A percentile compares a stretch with the other conserved stretches of the same genome.
phyloP scores from a whole-genome alignment of 345 rosid species.

The Salix udensis region DNA sequence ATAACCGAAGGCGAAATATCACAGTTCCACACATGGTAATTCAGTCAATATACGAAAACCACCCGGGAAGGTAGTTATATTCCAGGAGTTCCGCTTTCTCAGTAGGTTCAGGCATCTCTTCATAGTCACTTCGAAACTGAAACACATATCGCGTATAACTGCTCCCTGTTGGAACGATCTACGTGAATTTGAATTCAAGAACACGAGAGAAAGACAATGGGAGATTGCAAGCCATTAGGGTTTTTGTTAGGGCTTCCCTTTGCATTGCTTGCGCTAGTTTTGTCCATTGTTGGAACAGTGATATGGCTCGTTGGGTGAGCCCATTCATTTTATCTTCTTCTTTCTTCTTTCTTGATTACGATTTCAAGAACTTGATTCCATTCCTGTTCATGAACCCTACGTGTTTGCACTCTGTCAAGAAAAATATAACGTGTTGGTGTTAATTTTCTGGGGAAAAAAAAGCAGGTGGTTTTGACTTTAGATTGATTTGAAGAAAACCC shows the following conservation, averaged over 20 bases:
- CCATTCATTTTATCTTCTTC: not conserved
- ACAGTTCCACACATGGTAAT: not conserved
- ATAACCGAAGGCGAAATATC: not conserved
- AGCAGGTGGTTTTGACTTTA: not conserved
- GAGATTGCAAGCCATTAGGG: conserved; percentile 33
- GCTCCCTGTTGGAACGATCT: not conserved
- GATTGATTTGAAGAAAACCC: not conserved
- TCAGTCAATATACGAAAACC: not conserved
- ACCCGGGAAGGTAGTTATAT: not conserved
- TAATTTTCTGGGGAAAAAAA: too few relatives aligned
- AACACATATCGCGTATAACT: not conserved
- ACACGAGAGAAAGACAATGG: conserved; percentile 2
- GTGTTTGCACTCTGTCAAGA: not conserved
- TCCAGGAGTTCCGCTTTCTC: not conserved
- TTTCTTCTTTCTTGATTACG: not conserved
- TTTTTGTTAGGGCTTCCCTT: conserved; percentile 34
- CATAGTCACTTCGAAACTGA: not conserved
- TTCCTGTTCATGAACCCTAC: too few relatives aligned
- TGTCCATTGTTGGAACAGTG: conserved; percentile 25
- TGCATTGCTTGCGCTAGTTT: conserved; percentile 23
- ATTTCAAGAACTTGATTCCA: not conserved
- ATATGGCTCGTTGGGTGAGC: conserved; percentile 34
- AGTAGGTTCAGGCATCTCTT: not conserved
- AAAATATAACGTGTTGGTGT: not conserved
- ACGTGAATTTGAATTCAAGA: not conserved